These are phyloP conservation scores for Aurifilum marmelostoma DNA, from an alignment of 2,329 filamentous ascomycete species.

Conservation along the genomic window DNA sequence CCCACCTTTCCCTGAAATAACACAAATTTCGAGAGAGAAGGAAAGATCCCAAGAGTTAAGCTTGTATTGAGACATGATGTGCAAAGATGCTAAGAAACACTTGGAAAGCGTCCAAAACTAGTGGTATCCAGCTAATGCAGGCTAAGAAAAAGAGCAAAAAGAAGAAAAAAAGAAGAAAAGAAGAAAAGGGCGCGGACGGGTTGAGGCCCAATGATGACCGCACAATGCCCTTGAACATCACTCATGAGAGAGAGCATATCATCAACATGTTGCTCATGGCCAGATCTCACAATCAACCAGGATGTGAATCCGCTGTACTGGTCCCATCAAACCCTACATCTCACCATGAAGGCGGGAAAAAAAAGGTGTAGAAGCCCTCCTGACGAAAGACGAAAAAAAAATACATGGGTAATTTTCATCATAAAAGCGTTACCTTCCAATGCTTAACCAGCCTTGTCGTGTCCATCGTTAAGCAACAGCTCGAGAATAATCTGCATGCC, in stretches of 20 bases:
- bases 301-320: not conserved
- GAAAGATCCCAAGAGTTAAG: not conserved
- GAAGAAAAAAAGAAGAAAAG: not conserved
- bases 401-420: not conserved
- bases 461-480: constrained; percentile 88
- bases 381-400: too few species aligned
- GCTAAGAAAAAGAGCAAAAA: not conserved
- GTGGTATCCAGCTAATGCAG: not conserved
- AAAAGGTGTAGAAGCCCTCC: too few species aligned
- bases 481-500: constrained; percentile 89
- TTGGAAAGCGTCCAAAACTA: not conserved
- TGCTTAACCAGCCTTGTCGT: constrained; percentile 48
- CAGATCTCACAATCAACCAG: constrained; percentile 1
- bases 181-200: not conserved
- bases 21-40: too few species aligned
- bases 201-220: not conserved
- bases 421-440: not conserved
- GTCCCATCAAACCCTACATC: not conserved
- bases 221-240: not conserved
- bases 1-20: too few species aligned
- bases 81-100: not conserved
- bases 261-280: not conserved
- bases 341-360: not conserved
- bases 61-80: not conserved
- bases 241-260: constrained; percentile 1